Evolutionary conservation across 352 stramenopile genomes (phyloP).

Genomic region (Phytophthora brassicae): DNA sequence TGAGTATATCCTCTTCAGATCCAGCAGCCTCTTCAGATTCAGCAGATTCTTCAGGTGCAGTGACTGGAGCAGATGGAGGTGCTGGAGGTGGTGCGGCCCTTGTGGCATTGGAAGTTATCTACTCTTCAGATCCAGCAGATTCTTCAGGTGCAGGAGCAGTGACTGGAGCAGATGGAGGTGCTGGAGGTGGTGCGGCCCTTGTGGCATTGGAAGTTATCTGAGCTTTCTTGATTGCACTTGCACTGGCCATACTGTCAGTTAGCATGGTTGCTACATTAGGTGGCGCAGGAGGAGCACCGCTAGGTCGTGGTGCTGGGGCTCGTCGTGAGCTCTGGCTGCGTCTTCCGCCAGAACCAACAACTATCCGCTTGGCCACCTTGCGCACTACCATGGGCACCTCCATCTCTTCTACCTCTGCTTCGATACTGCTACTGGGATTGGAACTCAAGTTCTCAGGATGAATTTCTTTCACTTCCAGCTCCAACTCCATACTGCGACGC

Average conservation of each 20-base stretch:
- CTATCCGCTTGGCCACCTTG: slow-evolving; percentile 47
- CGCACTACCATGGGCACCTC: slow-evolving; percentile 51
- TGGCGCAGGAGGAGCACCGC: slow-evolving; percentile 22
- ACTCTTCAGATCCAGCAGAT: too few species aligned
- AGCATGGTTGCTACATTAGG: slow-evolving; percentile 35
- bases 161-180: neutral
- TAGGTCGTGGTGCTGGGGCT: slow-evolving; percentile 23
- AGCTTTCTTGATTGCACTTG: slow-evolving; percentile 19
- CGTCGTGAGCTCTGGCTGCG: slow-evolving; percentile 30
- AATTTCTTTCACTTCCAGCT: slow-evolving; percentile 20
- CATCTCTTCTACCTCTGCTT: slow-evolving; percentile 26
- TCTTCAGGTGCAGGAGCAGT: too few species aligned
- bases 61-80: neutral
- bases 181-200: slow-evolving; percentile 14
- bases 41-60: too few species aligned
- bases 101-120: neutral
- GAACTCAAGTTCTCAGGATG: slow-evolving; percentile 14
- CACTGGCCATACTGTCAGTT: slow-evolving; percentile 34
- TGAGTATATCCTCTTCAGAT: slow-evolving; percentile 40
- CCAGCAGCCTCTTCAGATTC: neutral
- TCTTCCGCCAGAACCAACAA: slow-evolving; percentile 39
- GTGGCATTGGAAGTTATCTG: neutral
- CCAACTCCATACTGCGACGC: slow-evolving; percentile 16
- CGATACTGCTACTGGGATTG: slow-evolving; percentile 7
- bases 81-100: slow-evolving; percentile 15